Evolutionary conservation across 2,329 filamentous ascomycete species (phyloP).

Genomic region (Coleophoma crateriformis): DNA sequence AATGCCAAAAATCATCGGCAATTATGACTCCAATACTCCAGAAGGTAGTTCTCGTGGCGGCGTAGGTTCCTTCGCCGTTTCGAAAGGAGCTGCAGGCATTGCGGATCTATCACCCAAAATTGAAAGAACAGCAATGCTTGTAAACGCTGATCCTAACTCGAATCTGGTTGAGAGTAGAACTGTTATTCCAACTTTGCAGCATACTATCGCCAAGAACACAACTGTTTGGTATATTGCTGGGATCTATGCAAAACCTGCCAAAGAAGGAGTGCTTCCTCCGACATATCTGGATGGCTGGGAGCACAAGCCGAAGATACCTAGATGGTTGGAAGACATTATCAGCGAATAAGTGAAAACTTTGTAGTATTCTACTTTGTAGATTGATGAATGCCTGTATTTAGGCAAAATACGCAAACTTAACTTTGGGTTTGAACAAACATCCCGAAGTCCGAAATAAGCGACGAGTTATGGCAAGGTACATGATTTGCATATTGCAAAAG

Average conservation of each 20-base stretch:
- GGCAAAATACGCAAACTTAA: no score
- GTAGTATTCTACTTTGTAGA: no score
- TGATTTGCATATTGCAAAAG: no score
- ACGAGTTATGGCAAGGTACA: no score
- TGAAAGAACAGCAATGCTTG: constrained; percentile 48
- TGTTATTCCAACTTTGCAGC: constrained; percentile 63
- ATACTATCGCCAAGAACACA: constrained; percentile 51
- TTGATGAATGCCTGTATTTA: not conserved
- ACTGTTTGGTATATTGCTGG: constrained; percentile 64
- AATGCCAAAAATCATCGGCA: constrained; percentile 49
- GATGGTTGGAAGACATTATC: constrained; percentile 53
- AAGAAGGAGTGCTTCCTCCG: constrained; percentile 42
- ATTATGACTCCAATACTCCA: constrained; percentile 51
- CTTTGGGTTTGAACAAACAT: no score
- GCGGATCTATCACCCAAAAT: constrained; percentile 38
- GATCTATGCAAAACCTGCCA: constrained; percentile 64
- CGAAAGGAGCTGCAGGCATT: constrained; percentile 50
- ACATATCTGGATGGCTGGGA: constrained; percentile 58
- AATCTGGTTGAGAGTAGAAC: constrained; percentile 71
- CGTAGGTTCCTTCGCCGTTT: constrained; percentile 50
- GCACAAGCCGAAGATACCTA: constrained; percentile 49
- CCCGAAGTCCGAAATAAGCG: no score
- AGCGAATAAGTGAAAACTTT: not conserved
- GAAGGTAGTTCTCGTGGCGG: constrained; percentile 45
- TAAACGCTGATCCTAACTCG: constrained; percentile 74